Evolutionary conservation across 495 filamentous ascomycete genomes (phyloP).

Genomic region (Penicillium canariense): DNA sequence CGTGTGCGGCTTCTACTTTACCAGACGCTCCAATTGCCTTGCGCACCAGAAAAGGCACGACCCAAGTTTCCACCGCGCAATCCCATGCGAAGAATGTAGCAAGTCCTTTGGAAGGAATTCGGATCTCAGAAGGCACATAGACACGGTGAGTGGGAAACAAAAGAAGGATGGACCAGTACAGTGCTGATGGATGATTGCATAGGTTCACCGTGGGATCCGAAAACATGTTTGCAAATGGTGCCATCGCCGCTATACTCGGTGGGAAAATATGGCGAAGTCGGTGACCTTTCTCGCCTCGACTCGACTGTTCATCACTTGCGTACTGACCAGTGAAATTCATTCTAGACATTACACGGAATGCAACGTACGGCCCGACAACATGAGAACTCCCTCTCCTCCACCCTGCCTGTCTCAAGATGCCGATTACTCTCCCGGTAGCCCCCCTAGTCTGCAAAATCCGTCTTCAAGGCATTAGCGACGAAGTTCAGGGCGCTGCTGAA

Average conservation of each 20-base stretch:
- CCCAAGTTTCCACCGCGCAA: conserved; percentile 65
- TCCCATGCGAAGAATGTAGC: conserved; percentile 62
- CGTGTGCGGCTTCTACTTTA: conserved; percentile 77
- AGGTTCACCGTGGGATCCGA: conserved; percentile 15
- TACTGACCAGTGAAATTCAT: conserved; percentile 2
- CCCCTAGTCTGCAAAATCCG: background rate
- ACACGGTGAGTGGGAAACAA: conserved; percentile 59
- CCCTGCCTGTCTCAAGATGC: background rate
- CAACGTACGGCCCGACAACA: background rate
- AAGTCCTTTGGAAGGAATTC: conserved; percentile 61
- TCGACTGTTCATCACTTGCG: background rate
- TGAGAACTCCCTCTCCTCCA: background rate
- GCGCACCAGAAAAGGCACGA: conserved; percentile 90
- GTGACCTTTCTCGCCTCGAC: background rate
- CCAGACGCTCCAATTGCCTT: conserved; percentile 85
- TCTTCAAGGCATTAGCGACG: background rate
- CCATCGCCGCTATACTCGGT: conserved; percentile 4
- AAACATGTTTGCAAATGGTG: conserved; percentile 19
- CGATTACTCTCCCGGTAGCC: background rate
- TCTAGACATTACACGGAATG: conserved; percentile 13
- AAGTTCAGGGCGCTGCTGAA: background rate
- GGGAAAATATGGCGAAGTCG: conserved; percentile 16
- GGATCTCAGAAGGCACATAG: conserved; percentile 76
- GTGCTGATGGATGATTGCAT: background rate
- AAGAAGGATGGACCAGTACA: background rate